phyloP scores from a whole-genome alignment of 495 filamentous ascomycete species.

The Aspergillus conjunctus region DNA sequence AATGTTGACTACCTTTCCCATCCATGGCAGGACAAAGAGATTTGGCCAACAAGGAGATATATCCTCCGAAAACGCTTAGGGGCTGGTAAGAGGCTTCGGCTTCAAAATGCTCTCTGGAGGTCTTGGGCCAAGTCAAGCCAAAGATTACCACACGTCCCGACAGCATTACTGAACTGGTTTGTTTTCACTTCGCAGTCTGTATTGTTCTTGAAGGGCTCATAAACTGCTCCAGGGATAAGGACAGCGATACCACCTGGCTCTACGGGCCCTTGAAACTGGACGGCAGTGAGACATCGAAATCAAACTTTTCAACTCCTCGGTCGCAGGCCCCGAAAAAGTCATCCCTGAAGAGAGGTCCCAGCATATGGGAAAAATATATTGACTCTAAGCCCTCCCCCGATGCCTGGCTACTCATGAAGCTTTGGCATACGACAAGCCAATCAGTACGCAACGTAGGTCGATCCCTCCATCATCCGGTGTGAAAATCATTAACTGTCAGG shows the following conservation, averaged over 20 bases:
- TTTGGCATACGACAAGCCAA: too few species aligned
- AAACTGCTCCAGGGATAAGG: not conserved
- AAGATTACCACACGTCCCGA: not conserved
- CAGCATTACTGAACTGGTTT: not conserved
- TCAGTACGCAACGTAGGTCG: too few species aligned
- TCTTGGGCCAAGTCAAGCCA: not conserved
- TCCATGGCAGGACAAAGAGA: not conserved
- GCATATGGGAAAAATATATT: too few species aligned
- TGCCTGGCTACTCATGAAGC: too few species aligned
- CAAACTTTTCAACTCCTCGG: too few species aligned
- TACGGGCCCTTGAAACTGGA: not conserved
- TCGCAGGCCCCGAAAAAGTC: too few species aligned
- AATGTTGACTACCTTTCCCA: not conserved
- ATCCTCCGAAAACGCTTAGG: not conserved
- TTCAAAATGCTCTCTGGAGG: not conserved
- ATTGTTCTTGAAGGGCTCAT: not conserved
- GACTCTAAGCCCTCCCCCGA: too few species aligned
- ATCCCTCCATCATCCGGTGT: too few species aligned
- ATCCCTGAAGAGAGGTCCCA: too few species aligned
- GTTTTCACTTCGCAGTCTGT: not conserved
- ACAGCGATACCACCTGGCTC: not conserved
- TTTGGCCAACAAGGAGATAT: not conserved
- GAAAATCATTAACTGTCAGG: too few species aligned
- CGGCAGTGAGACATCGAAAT: too few species aligned
- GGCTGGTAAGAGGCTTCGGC: too few species aligned